phyloP scores from a whole-genome alignment of 1,284 basidiomycete species.

The Mycosarcoma mackinlayi region DNA sequence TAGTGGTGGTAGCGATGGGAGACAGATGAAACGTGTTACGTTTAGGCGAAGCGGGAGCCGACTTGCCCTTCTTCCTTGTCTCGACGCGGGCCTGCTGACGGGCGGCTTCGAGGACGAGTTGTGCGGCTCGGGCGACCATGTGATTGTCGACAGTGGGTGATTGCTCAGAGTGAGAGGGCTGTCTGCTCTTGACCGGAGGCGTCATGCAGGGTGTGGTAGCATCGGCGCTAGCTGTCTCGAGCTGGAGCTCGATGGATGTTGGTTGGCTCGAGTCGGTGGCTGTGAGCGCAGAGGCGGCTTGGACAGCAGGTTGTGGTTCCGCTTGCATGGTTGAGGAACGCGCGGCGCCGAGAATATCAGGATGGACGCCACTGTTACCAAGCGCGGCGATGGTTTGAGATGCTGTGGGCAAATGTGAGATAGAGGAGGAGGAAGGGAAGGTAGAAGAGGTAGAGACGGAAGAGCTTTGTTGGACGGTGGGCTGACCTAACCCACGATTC shows the following conservation, averaged over 20 bases:
- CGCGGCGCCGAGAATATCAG: slow-evolving; percentile 23
- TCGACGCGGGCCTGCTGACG: slow-evolving; percentile 46
- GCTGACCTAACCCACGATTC: slow-evolving; percentile 24
- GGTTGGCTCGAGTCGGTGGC: background rate
- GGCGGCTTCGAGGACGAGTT: slow-evolving; percentile 52
- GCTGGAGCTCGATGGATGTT: background rate
- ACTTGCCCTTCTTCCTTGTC: slow-evolving; percentile 41
- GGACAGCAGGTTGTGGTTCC: background rate
- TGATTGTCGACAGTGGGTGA: slow-evolving; percentile 29
- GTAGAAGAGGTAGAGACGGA: background rate
- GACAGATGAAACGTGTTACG: slow-evolving; percentile 24
- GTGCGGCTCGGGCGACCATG: slow-evolving; percentile 50
- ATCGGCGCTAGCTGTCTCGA: slow-evolving; percentile 10
- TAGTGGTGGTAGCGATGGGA: slow-evolving; percentile 15
- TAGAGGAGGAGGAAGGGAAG: background rate
- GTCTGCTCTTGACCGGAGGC: slow-evolving; percentile 25
- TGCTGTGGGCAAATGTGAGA: slow-evolving; percentile 18
- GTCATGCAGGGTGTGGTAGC: slow-evolving; percentile 16
- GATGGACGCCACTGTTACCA: slow-evolving; percentile 34
- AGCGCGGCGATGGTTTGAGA: slow-evolving; percentile 39
- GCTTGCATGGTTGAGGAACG: slow-evolving; percentile 3
- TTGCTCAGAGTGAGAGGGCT: slow-evolving; percentile 22
- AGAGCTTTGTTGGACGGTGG: slow-evolving; percentile 29
- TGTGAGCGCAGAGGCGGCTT: background rate
- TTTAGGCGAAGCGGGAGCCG: slow-evolving; percentile 46